Evolutionary conservation across 495 filamentous ascomycete genomes (phyloP), one percentile per base, ranked within the genome.

Genomic region (Clavariopsis aquatica): DNA sequence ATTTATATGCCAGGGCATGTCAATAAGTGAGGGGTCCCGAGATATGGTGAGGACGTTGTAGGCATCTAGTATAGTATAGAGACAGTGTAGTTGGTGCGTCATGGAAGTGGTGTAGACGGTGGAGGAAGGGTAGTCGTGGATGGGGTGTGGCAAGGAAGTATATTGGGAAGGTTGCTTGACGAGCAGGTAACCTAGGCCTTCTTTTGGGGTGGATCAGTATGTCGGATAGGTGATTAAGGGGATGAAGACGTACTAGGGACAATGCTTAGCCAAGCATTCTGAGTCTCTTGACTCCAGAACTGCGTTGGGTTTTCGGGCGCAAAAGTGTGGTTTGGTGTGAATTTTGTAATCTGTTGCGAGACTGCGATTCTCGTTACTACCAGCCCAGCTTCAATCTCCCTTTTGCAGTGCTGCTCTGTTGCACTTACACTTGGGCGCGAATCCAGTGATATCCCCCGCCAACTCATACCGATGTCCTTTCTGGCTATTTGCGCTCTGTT

Each of bases 1-100:
- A 27, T 77, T 78, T 71, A 80, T 78, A 60, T 81, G 79, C 79
- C 78, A 79, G 53, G 79, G 78, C 69, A 79, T 75, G 7, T 71
- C 71, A 20, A 78, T 62, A 20, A 73, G 74, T 9, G 77, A 77
- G 66, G 45, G 17, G 9, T 47, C 20, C 5, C 9, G n/a, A 17
- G n/a, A 43, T 17, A 43, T 17, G 5, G 38, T 7, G 22, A 66
- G 56, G 0, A 1, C 55, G 28, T 59, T 60, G 57, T 79, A 79
- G 2, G 77, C 78, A 28, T 81, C 77, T 23, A 76, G 76, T 56
- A 81, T 75, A 56, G 78, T 75, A 60, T 78, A 81, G 70, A 81
- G 72, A 56, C 78, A 81, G 58, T 81, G 78, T 20, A 79, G 70
- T 65, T 81, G 78, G 55, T 79, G 78, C 0, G 78, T 81, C 41